Percentiles rank a stretch among this genome's conserved stretches.
phyloP scores from a whole-genome alignment of 163 green algal species.

The Chlamydomonas reinhardtii region DNA sequence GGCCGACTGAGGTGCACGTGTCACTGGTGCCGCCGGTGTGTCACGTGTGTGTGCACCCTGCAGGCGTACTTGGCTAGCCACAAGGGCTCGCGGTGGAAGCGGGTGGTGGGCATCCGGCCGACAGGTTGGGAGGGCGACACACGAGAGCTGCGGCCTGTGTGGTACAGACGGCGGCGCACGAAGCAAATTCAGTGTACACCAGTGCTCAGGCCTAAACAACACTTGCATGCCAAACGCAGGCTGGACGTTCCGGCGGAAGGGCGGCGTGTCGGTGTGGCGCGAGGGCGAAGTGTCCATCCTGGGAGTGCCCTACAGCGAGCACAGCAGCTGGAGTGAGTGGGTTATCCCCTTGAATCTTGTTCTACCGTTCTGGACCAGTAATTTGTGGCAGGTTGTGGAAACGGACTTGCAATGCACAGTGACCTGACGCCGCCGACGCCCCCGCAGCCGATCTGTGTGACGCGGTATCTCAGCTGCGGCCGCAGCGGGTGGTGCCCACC shows the following conservation, averaged over 20 bases:
- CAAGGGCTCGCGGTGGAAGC: conserved; percentile 9
- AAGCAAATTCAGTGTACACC: no score
- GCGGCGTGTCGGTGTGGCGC: conserved; percentile 44
- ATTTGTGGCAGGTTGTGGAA: no score
- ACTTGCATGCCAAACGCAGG: conserved; percentile 40
- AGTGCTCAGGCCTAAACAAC: no score
- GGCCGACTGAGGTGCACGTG: no score
- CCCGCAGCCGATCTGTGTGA: conserved; percentile 23
- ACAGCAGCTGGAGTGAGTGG: conserved; percentile 61
- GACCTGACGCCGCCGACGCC: conserved; percentile 45
- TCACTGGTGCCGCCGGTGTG: no score
- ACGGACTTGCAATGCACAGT: no score
- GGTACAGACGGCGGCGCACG: no score
- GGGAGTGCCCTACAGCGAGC: conserved; percentile 90
- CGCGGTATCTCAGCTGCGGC: conserved; percentile 64
- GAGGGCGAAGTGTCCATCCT: conserved; percentile 34
- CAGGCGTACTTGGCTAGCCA: conserved; percentile 34
- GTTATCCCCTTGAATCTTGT: not conserved
- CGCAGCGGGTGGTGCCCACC: conserved; percentile 70
- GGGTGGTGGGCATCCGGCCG: conserved; percentile 52
- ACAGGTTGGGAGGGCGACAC: conserved; percentile 31
- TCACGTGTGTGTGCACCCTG: no score
- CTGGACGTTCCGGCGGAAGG: conserved; percentile 48
- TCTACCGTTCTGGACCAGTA: no score
- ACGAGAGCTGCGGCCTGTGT: not conserved